These are phyloP conservation scores for Usnea hakonensis DNA, from an alignment of 495 filamentous ascomycete species.

Conservation along the genomic window DNA sequence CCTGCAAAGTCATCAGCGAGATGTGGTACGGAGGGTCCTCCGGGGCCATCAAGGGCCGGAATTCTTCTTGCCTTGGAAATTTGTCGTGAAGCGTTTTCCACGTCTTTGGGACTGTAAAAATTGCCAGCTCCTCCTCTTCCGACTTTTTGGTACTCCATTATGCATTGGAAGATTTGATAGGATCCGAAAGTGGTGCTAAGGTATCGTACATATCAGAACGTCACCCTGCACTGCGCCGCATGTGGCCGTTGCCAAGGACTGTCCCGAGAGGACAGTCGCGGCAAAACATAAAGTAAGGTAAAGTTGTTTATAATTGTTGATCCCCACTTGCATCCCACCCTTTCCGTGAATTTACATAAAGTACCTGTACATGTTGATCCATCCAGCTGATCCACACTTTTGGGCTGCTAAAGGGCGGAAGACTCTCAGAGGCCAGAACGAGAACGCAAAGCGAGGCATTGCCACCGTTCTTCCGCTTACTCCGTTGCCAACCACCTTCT, in stretches of 20 bases:
- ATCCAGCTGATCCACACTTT: background rate
- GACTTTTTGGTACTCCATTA: conserved; percentile 20
- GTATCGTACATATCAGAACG: too few relatives aligned
- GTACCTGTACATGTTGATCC: background rate
- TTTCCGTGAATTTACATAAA: background rate
- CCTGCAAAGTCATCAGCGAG: conserved; percentile 9
- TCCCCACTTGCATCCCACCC: background rate
- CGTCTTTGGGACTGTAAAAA: conserved; percentile 22
- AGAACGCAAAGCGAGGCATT: background rate
- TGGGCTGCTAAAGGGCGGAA: background rate
- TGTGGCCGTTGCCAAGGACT: background rate
- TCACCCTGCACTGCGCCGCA: background rate
- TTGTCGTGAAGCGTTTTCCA: conserved; percentile 12
- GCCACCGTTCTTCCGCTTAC: background rate
- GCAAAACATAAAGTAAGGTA: too few relatives aligned
- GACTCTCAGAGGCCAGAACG: too few relatives aligned
- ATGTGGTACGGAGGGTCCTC: too few relatives aligned
- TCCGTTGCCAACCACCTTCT: background rate
- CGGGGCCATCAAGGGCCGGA: background rate
- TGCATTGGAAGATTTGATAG: background rate
- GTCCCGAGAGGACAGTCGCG: background rate
- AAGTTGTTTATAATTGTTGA: background rate
- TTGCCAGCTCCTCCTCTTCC: conserved; percentile 26
- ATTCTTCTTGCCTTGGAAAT: conserved; percentile 7
- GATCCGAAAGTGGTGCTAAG: background rate